Percentiles rank a stretch among this genome's conserved stretches.
Evolutionary conservation across 2,329 filamentous ascomycete genomes (phyloP).

Genomic region (Epichloe uncinata): DNA sequence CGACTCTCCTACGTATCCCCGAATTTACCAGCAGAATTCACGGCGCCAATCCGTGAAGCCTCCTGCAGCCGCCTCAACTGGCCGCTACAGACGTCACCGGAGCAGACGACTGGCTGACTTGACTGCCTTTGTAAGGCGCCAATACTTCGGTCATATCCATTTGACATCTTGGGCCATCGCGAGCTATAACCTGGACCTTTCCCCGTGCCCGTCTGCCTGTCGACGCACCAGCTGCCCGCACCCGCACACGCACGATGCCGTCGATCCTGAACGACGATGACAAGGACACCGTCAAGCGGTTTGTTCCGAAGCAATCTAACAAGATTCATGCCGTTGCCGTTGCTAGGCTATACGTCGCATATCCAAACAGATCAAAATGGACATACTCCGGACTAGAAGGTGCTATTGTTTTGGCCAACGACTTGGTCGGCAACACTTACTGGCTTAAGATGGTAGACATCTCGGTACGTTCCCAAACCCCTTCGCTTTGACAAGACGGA

Average conservation of each 20-base stretch:
- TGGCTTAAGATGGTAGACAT: conserved; percentile 98
- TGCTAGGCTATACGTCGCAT: conserved; percentile 83
- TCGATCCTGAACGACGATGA: conserved; percentile 78
- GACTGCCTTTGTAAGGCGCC: background rate
- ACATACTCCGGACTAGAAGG: conserved; percentile 89
- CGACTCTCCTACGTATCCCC: too few species aligned
- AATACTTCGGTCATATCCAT: background rate
- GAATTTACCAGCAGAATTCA: too few species aligned
- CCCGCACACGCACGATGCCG: conserved; percentile 31
- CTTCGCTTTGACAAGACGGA: too few species aligned
- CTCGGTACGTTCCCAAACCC: conserved; percentile 43
- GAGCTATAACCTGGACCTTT: background rate
- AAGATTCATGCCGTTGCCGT: conserved; percentile 96
- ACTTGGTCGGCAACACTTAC: conserved; percentile 87
- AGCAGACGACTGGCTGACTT: background rate
- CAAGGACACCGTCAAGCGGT: conserved; percentile 91
- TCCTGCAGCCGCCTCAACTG: background rate
- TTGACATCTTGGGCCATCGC: background rate
- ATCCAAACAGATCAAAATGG: conserved; percentile 79
- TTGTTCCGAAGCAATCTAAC: conserved; percentile 85
- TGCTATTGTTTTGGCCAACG: conserved; percentile 81
- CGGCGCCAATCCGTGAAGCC: background rate
- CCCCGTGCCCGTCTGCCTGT: background rate
- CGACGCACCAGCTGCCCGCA: too few species aligned
- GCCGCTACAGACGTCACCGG: background rate